Evolutionary conservation across 208 protist genomes (phyloP).

Genomic region (Porcisia deanei): DNA sequence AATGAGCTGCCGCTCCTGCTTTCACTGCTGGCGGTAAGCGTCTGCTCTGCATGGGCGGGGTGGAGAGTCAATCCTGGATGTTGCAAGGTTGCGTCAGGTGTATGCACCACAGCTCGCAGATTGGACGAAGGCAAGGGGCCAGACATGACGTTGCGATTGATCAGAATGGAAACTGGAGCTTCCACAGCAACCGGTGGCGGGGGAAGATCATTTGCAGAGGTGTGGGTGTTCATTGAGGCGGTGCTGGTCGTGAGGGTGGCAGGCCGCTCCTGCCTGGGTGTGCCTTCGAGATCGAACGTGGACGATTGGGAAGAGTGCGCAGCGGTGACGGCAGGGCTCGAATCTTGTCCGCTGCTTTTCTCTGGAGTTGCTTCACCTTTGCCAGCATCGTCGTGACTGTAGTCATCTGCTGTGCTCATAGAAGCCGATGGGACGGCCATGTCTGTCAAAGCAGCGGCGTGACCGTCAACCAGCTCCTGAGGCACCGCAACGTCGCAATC

Average conservation of each 20-base stretch:
- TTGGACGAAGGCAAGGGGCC: conserved; percentile 5
- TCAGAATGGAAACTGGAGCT: conserved; percentile 35
- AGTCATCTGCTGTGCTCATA: background rate
- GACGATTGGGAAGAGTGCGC: background rate
- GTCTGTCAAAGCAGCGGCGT: background rate
- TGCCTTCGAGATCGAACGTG: background rate
- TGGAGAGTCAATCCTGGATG: conserved; percentile 8
- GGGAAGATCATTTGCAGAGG: conserved; percentile 22
- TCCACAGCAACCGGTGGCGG: conserved; percentile 16
- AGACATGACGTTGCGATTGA: conserved; percentile 16
- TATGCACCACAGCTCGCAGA: conserved; percentile 32
- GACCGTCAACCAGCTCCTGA: background rate
- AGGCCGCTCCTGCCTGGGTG: background rate
- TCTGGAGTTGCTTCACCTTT: background rate
- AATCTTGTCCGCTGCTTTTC: background rate
- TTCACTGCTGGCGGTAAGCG: conserved; percentile 8
- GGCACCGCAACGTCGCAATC: background rate
- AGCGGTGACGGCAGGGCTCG: background rate
- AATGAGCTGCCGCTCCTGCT: background rate
- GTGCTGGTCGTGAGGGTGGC: background rate
- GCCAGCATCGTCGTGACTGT: background rate
- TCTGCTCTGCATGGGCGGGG: conserved; percentile 8
- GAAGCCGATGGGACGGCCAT: background rate
- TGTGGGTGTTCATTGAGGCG: background rate
- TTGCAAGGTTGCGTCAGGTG: conserved; percentile 16